Evolutionary conservation across 305 asterid species (phyloP).

Genomic region (Solanum hybrid): DNA sequence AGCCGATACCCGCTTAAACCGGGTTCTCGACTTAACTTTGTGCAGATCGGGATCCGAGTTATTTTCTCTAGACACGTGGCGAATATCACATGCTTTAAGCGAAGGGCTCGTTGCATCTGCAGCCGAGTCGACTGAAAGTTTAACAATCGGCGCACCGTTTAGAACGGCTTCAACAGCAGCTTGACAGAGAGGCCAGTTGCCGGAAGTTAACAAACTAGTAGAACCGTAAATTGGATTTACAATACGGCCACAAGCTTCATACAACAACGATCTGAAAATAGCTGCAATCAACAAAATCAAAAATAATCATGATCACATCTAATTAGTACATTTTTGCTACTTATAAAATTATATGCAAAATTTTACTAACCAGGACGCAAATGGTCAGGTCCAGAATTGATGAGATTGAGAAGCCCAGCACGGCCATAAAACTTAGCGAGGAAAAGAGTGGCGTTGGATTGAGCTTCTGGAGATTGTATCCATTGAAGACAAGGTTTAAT

Average conservation of each 20-base stretch:
- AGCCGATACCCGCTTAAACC: constrained; percentile 10
- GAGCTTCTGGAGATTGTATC: constrained; percentile 27
- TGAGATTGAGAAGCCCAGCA: constrained; percentile 32
- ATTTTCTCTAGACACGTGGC: constrained; percentile 22
- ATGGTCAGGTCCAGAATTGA: constrained; percentile 28
- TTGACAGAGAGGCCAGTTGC: constrained; percentile 29
- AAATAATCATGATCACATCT: neutral
- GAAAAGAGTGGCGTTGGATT: constrained; percentile 30
- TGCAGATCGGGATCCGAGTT: constrained; percentile 10
- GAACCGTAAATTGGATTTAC: constrained; percentile 32
- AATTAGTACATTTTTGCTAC: neutral
- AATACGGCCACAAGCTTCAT: constrained; percentile 34
- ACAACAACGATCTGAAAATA: constrained; percentile 26
- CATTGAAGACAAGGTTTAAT: constrained; percentile 29
- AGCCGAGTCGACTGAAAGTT: constrained; percentile 24
- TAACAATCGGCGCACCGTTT: constrained; percentile 19
- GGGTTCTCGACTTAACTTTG: constrained; percentile 5
- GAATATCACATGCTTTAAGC: constrained; percentile 24
- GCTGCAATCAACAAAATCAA: constrained; percentile 6
- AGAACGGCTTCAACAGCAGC: constrained; percentile 33
- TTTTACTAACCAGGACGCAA: constrained; percentile 24
- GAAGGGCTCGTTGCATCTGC: constrained; percentile 14
- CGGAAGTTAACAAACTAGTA: constrained; percentile 25
- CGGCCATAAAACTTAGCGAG: constrained; percentile 38
- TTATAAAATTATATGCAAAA: neutral